phyloP scores from a whole-genome alignment of 164 flowering plant genomes.

The Cinnamomum chago region DNA sequence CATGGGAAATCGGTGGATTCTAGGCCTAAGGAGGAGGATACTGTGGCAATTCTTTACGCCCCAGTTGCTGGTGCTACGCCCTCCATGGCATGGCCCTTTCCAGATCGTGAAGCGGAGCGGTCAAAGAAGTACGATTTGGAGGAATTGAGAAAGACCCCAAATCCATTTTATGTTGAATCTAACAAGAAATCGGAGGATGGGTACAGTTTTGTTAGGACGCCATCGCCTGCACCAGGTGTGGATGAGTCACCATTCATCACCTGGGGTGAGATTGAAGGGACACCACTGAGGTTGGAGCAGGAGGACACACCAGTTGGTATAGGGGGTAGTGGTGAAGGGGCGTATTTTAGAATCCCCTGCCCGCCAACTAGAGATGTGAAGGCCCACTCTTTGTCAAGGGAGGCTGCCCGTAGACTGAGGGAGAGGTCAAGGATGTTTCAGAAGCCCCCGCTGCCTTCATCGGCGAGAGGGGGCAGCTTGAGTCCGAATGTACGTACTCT shows the following conservation, averaged over 20 bases:
- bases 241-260: conserved; percentile 93
- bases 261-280: conserved; percentile 99
- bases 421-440: conserved; percentile 83
- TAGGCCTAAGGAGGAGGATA: conserved; percentile 62
- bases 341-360: conserved; percentile 65
- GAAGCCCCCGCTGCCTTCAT: conserved; percentile 88
- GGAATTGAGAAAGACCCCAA: conserved; percentile 81
- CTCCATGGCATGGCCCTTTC: conserved; percentile 26
- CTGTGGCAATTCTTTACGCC: conserved; percentile 64
- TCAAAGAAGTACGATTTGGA: conserved; percentile 80
- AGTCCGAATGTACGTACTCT: conserved; percentile 76
- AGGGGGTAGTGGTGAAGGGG: conserved; percentile 77
- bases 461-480: conserved; percentile 76
- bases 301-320: conserved; percentile 82
- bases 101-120: conserved; percentile 56
- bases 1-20: conserved; percentile 66
- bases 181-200: conserved; percentile 70
- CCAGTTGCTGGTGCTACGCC: conserved; percentile 80
- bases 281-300: conserved; percentile 79
- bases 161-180: conserved; percentile 68
- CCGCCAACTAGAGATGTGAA: conserved; percentile 75
- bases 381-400: conserved; percentile 89
- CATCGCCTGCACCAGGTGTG: conserved; percentile 90
- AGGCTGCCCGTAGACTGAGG: conserved; percentile 78
- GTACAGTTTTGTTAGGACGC: conserved; percentile 77